These are phyloP conservation scores for Coemansia sp. DNA, from an alignment of 192 early-diverging fungal genomes.

Conservation along the genomic window DNA sequence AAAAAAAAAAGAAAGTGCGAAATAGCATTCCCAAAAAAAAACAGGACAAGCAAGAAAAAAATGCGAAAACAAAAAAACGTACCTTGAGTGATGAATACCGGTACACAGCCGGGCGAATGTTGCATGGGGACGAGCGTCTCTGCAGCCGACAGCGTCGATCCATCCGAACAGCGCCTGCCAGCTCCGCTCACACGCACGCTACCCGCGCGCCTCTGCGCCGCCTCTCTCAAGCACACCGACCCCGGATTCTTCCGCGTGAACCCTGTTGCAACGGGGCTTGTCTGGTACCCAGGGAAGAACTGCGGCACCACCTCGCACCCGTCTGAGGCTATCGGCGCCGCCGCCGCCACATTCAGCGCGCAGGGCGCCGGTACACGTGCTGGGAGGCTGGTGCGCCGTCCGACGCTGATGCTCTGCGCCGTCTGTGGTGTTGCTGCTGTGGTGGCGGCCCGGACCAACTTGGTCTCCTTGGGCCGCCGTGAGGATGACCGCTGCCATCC, in stretches of 20 bases:
- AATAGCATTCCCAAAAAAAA: too few relatives aligned
- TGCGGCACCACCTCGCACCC: constrained; percentile 41
- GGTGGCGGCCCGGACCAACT: not conserved
- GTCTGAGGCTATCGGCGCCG: constrained; percentile 23
- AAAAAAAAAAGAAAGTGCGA: too few relatives aligned
- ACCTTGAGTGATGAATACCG: not conserved
- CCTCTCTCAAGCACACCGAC: constrained; percentile 13
- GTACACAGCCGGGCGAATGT: not conserved
- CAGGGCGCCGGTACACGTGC: not conserved
- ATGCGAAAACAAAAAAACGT: not conserved
- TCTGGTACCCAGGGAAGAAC: constrained; percentile 36
- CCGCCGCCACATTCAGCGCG: not conserved
- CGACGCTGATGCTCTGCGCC: not conserved
- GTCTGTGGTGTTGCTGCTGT: not conserved
- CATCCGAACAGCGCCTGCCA: constrained; percentile 26
- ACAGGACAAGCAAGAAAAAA: too few relatives aligned
- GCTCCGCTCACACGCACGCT: constrained; percentile 12
- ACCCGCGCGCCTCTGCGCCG: constrained; percentile 29
- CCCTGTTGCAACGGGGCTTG: constrained; percentile 4
- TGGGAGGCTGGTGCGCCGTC: constrained; percentile 4
- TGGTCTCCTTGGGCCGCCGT: constrained; percentile 1
- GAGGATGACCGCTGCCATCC: constrained; percentile 24
- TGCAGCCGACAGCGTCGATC: constrained; percentile 24
- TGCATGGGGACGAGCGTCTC: constrained; percentile 10
- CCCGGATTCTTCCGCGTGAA: constrained; percentile 18